A percentile compares a stretch with the other conserved stretches of the same genome.
Conservation (phyloP, 2,329 filamentous ascomycete species). For the Fusarium duplospermum region DNA sequence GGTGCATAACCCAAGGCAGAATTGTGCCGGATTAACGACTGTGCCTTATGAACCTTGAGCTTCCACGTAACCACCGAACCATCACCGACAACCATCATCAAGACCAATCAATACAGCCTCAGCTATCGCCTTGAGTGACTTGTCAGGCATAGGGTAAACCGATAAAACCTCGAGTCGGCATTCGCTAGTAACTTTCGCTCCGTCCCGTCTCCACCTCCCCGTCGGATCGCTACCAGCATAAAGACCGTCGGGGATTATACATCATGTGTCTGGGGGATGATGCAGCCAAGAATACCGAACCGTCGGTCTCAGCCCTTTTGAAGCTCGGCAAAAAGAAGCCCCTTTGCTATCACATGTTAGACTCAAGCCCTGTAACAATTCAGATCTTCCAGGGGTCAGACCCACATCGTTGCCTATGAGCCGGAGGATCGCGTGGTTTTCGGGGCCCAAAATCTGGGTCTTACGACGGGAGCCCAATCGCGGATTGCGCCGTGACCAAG, state of each 20-base stretch:
- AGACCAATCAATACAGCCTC: background rate
- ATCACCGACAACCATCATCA: background rate
- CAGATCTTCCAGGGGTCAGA: constrained; percentile 11
- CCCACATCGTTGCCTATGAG: constrained; percentile 16
- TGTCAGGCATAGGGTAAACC: background rate
- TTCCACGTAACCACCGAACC: background rate
- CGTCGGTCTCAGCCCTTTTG: background rate
- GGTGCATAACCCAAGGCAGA: background rate
- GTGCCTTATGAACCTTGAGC: background rate
- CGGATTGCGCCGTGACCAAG: background rate
- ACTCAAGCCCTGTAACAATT: background rate
- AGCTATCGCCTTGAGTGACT: background rate
- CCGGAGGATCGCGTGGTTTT: constrained; percentile 30
- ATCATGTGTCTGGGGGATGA: background rate
- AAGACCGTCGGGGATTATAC: background rate
- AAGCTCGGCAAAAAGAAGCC: background rate
- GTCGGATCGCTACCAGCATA: background rate
- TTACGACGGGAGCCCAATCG: background rate
- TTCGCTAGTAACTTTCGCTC: background rate
- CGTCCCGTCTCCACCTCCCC: background rate
- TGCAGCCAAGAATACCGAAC: background rate
- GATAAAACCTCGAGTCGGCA: background rate
- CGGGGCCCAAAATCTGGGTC: background rate
- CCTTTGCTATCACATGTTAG: background rate
- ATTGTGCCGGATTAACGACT: background rate